phyloP scores from a whole-genome alignment of 768 basidiomycete genomes.

The Pleurotus platypus region DNA sequence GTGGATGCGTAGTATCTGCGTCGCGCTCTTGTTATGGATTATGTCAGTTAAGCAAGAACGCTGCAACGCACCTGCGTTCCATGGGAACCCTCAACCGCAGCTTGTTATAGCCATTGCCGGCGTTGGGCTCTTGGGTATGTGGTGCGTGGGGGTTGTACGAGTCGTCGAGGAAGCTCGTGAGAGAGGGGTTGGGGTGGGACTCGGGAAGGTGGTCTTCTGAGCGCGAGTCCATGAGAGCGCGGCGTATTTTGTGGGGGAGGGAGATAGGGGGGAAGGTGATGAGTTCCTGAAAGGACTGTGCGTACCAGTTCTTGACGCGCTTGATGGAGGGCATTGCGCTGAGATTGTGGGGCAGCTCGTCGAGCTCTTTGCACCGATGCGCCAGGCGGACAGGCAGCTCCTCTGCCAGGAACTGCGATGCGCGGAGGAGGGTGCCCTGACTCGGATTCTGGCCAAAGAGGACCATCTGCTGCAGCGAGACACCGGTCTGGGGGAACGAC shows the following conservation, averaged over 20 bases:
- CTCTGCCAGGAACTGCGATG: conserved; percentile 89
- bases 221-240: conserved; percentile 53
- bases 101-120: conserved; percentile 44
- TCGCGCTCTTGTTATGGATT: background rate
- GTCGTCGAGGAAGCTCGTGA: conserved; percentile 39
- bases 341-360: conserved; percentile 89
- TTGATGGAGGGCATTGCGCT: conserved; percentile 89
- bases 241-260: conserved; percentile 63
- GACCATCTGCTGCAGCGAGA: conserved; percentile 97
- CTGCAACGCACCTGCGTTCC: conserved; percentile 63
- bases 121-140: conserved; percentile 16
- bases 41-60: no score
- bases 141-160: conserved; percentile 15
- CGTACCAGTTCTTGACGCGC: conserved; percentile 98
- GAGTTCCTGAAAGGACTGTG: conserved; percentile 97
- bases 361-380: conserved; percentile 94
- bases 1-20: conserved; percentile 84
- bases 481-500: conserved; percentile 90
- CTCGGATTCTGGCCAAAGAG: conserved; percentile 94
- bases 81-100: conserved; percentile 77
- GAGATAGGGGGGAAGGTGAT: conserved; percentile 79
- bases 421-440: conserved; percentile 91
- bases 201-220: conserved; percentile 57
- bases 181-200: conserved; percentile 76
- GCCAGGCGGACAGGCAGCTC: conserved; percentile 96